Base-by-base conservation (phyloP, 192 early-diverging fungal genomes). In the Rhizophagus prolifer region DNA sequence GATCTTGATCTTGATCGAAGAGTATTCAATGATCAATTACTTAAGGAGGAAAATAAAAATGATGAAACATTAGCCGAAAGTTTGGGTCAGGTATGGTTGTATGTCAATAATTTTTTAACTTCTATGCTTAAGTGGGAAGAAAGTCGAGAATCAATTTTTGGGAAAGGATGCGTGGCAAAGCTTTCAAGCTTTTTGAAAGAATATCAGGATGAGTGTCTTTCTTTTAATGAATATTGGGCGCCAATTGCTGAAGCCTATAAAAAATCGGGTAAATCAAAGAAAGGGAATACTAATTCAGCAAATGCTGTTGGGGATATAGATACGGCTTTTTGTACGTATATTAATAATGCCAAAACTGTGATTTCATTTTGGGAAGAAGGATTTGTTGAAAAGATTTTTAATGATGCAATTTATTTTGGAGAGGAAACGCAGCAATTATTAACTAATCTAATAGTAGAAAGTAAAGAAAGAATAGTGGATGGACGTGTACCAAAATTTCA, bases 1-100 rank as follows among this genome's bases (percentile, higher is more conserved):
- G 92, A 94, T 78, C 83, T 94, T 41, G 92, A 94, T 58, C 80
- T 86, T 46, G 90, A 91, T 70, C 85, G 88, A 23, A 82, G 88
- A 30, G 87, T 93, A 10, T 90, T 91, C 47, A 92, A 93, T 74
- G 90, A 91, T 61, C 85, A 91, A 44, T 79, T 92, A 31, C 76
- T 80, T 54, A 83, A 81, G 66, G 88, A 85, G 82, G 83, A 85
- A 19, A 82, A 78, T 70, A 82, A 87, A 62, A 87, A 86, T 79
- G 82, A 87, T 79, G 81, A 86, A 38, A 85, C 83, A 59, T 82
- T 92, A 54, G 84, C 86, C 76, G 82, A 85, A 47, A 86, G 86
- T 70, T 87, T 92, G 79, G 86, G 85, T 58, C 84, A 83, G 0
- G 88, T 90, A n/a, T 94, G 92, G 92, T 82, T 80, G 70, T 89